Evolutionary conservation across 2,329 filamentous ascomycete species (phyloP), one percentile per base, ranked within the genome.

Genomic region (Bipolaris oryzae): DNA sequence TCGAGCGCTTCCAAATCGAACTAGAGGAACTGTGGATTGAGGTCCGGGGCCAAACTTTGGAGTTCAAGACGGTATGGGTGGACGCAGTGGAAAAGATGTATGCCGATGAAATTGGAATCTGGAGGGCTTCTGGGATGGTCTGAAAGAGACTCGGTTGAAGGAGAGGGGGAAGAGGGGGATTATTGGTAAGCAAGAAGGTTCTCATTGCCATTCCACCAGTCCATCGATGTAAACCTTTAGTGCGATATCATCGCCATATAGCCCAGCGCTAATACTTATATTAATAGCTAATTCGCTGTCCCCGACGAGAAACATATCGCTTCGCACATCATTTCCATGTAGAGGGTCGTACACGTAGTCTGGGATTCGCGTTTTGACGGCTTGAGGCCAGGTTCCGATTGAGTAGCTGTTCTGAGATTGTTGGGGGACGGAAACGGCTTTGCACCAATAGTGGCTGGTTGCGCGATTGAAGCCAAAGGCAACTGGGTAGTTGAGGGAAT

Each of bases 381-480:
- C 52, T n/a, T 60, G 55, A 2, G 55, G 49, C 67, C 67, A 69
- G 1, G 58, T 53, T 7, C 50, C 47, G 2, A 48, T 45, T 15
- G 57, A 45, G 13, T 38, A 52, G 5, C 50, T 23, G 3, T 53
- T 47, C 7, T 58, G 58, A 1, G 63, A 57, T 20, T 62, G 62
- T 16, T 49, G 39, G 18, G 58, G 56, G 16, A 55, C 37, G 20
- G 50, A 23, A 6, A 71, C 45, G 0, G 54, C 61, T 52, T 64
- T 70, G 31, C 65, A 66, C 67, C 66, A 71, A 43, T 70, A 71
- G 21, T 69, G 62, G 20, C 60, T 66, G 1, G 52, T 67, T 0
- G 50, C 52, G n/a, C 63, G 53, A 43, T 69, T 58, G 25, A 69
- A 63, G 0, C 66, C 67, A 34, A 70, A 59, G 0, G 68, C 57